Evolutionary conservation across 129 eudicot species (phyloP).

Genomic region (Chrysanthemum seticuspe): DNA sequence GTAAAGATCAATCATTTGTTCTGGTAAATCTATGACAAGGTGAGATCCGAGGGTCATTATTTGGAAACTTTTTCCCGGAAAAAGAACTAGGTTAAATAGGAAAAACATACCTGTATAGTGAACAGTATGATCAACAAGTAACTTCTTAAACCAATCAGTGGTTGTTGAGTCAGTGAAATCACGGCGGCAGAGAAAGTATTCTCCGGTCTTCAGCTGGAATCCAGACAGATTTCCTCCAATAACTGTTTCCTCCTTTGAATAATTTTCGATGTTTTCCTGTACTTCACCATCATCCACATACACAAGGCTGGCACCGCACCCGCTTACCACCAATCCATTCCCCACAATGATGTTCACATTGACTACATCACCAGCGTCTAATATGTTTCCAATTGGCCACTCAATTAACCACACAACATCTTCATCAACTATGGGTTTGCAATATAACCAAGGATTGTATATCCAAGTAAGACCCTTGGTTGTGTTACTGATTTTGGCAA

Average conservation of each 20-base stretch:
- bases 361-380: slow-evolving; percentile 18
- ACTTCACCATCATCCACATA: slow-evolving; percentile 6
- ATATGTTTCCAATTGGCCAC: slow-evolving; percentile 30
- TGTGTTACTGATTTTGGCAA: slow-evolving; percentile 12
- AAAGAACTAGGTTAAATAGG: neutral
- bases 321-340: slow-evolving; percentile 12
- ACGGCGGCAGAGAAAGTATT: slow-evolving; percentile 19
- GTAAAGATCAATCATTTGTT: too few species aligned
- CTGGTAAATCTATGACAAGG: too few species aligned
- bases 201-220: slow-evolving; percentile 13
- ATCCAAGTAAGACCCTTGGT: slow-evolving; percentile 19
- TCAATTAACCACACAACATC: slow-evolving; percentile 29
- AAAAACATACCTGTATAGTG: slow-evolving; percentile 21
- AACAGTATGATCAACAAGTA: slow-evolving; percentile 1
- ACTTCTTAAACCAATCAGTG: slow-evolving; percentile 5
- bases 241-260: neutral
- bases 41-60: too few species aligned
- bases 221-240: neutral
- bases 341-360: slow-evolving; percentile 10
- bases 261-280: neutral
- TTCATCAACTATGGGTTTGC: slow-evolving; percentile 19
- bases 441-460: slow-evolving; percentile 28
- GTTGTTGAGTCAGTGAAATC: slow-evolving; percentile 12
- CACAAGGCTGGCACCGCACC: slow-evolving; percentile 30
- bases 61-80: too few species aligned